A percentile compares a stretch with the other conserved stretches of the same genome.
Conservation (phyloP, 1,284 basidiomycete species). For the Agaricales sp. region DNA sequence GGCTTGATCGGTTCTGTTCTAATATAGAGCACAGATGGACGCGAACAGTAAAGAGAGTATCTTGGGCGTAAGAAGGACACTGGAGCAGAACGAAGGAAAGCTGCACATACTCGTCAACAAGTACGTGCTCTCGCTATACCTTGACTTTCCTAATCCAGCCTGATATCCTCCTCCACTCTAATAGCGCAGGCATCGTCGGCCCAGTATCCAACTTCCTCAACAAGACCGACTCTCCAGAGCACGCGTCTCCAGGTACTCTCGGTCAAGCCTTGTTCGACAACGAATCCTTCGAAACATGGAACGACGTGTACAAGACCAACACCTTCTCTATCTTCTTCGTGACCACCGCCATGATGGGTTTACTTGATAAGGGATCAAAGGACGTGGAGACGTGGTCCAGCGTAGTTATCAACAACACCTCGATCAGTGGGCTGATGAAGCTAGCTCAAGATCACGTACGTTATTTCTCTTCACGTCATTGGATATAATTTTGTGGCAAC, state of each 20-base stretch:
- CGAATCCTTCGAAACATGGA: slow-evolving; percentile 56
- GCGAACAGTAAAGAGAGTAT: slow-evolving; percentile 64
- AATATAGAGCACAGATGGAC: slow-evolving; percentile 53
- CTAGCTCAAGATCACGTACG: slow-evolving; percentile 65
- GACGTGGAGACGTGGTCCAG: slow-evolving; percentile 47
- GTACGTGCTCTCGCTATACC: slow-evolving; percentile 26
- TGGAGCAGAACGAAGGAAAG: slow-evolving; percentile 54
- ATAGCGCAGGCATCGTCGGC: slow-evolving; percentile 63
- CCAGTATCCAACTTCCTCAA: slow-evolving; percentile 50
- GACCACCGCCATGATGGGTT: slow-evolving; percentile 63
- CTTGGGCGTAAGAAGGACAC: slow-evolving; percentile 34
- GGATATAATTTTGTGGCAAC: no score
- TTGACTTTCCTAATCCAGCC: neutral
- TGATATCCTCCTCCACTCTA: slow-evolving; percentile 1
- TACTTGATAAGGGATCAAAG: slow-evolving; percentile 60
- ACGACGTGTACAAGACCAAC: slow-evolving; percentile 51
- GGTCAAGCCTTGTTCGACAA: slow-evolving; percentile 57
- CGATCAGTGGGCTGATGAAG: slow-evolving; percentile 61
- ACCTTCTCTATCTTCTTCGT: slow-evolving; percentile 66
- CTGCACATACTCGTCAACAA: slow-evolving; percentile 77
- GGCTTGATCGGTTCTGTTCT: neutral
- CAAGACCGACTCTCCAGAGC: slow-evolving; percentile 42
- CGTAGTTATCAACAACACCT: slow-evolving; percentile 66
- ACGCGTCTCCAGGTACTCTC: slow-evolving; percentile 49
- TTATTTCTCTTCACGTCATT: slow-evolving; percentile 8